Evolutionary conservation across 2,329 filamentous ascomycete species (phyloP), one percentile per base, ranked within the genome.

Genomic region (Cercospora canescens): DNA sequence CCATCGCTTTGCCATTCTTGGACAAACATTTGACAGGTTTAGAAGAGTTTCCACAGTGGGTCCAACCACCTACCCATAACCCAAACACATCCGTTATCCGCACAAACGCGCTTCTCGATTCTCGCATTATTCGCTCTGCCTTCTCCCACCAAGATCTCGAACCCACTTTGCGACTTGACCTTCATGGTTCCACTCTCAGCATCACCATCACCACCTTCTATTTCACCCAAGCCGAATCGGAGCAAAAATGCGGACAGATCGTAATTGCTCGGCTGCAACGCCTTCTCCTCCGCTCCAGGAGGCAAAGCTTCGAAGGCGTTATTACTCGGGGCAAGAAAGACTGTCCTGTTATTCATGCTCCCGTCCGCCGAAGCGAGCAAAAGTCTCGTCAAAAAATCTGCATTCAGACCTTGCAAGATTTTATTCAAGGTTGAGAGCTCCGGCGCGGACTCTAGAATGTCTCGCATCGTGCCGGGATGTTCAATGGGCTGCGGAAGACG

Each of bases 71-170:
- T 63, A 4, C 63, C 60, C 21, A 68, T n/a, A 14, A 68, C 14
- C 65, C 67, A 67, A 18, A 69, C 62, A 60, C 69, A 70, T 9
- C 67, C 67, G 39, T 70, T 70, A 1, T 64, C 64, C 21, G 54
- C 62, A 61, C 68, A 70, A 18, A 67, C 55, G 24, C 67, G 65
- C 48, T 60, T 60, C 55, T 65, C 45, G 2, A 70, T 28, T 21
- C 54, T 45, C 11, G 65, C 64, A 62, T 69, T 69, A n/a, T 45
- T 59, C 9, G 62, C 66, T 32, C 55, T 37, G 9, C 50, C 60
- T 2, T 28, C 60, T 41, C 34, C 34, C 18, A 64, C 18, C 3
- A 37, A 35, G 30, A 69, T 65, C 1, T 67, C 56, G 24, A 70
- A 66, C 2, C 69, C 61, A 39, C 37, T 57, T 7, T 45, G 11